These are phyloP conservation scores for Datura wrightii DNA, from an alignment of 257 asterid genomes.

Conservation along the genomic window DNA sequence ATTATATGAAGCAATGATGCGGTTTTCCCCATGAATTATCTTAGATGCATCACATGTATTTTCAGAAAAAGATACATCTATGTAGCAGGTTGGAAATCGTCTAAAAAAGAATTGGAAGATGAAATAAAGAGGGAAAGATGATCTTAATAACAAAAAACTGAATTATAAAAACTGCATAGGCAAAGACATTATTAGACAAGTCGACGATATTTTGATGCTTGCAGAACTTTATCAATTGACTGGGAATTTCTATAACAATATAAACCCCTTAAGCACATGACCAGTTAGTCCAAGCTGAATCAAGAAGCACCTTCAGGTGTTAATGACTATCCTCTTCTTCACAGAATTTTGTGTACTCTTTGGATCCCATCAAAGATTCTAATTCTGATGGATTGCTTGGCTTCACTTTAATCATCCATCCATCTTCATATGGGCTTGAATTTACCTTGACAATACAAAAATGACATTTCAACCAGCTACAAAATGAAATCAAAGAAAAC, in stretches of 20 bases:
- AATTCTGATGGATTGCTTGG: conserved; percentile 72
- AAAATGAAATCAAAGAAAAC: not conserved
- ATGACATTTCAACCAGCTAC: not conserved
- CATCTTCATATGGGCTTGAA: conserved; percentile 83
- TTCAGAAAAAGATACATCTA: not conserved
- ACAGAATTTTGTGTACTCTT: conserved; percentile 83
- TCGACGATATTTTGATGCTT: not conserved
- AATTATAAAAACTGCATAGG: not conserved
- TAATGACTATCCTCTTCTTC: conserved; percentile 70
- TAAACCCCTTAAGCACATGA: conserved; percentile 27
- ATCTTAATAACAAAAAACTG: not conserved
- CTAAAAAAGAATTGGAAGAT: conserved; percentile 4
- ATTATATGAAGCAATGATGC: not conserved
- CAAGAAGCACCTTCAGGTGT: not conserved
- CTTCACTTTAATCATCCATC: conserved; percentile 97
- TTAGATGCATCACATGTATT: not conserved
- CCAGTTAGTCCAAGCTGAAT: conserved; percentile 35
- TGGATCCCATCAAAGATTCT: conserved; percentile 64
- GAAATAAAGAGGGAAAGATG: not conserved
- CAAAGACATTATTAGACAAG: not conserved
- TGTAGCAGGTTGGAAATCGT: not conserved
- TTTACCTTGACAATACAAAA: conserved; percentile 56
- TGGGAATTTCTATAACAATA: not conserved
- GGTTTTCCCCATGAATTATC: not conserved
- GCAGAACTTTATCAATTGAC: conserved; percentile 1